These are phyloP conservation scores for Trichosanthes truncata DNA, from an alignment of 306 rosid species.

Conservation along the genomic window DNA sequence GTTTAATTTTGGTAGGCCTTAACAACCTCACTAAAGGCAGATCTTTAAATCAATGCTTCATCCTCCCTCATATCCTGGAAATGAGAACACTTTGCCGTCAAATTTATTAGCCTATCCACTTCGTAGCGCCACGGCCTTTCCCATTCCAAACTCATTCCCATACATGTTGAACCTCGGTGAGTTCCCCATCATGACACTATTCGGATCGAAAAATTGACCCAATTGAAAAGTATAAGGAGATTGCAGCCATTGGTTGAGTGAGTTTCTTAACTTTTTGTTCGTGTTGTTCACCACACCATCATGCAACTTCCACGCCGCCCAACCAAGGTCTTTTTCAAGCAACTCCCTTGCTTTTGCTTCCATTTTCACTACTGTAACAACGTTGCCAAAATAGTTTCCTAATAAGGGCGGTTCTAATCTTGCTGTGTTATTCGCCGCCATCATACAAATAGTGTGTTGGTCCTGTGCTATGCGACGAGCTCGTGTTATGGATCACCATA, in stretches of 20 bases:
- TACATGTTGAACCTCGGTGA: constrained; percentile 51
- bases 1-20: too few relatives aligned
- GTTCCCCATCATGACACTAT: constrained; percentile 31
- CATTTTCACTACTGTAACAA: not conserved
- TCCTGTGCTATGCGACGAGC: constrained; percentile 7
- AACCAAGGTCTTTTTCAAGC: constrained; percentile 27
- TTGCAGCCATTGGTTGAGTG: constrained; percentile 16
- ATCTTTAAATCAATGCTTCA: constrained; percentile 55
- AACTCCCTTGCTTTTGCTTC: constrained; percentile 25
- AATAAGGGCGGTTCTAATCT: constrained; percentile 42
- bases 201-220: not conserved
- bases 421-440: constrained; percentile 27
- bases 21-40: too few relatives aligned
- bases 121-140: constrained; percentile 37
- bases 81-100: constrained; percentile 32
- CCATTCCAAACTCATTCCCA: constrained; percentile 65
- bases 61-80: constrained; percentile 29
- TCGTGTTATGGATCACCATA: constrained; percentile 50
- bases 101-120: constrained; percentile 47
- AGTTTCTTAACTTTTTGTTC: not conserved
- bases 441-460: constrained; percentile 23
- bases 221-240: not conserved
- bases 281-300: constrained; percentile 20
- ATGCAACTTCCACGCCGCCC: constrained; percentile 53
- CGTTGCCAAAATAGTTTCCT: constrained; percentile 42